These are phyloP conservation scores for Parmelia sp. DNA, from an alignment of 495 filamentous ascomycete species.

Conservation along the genomic window DNA sequence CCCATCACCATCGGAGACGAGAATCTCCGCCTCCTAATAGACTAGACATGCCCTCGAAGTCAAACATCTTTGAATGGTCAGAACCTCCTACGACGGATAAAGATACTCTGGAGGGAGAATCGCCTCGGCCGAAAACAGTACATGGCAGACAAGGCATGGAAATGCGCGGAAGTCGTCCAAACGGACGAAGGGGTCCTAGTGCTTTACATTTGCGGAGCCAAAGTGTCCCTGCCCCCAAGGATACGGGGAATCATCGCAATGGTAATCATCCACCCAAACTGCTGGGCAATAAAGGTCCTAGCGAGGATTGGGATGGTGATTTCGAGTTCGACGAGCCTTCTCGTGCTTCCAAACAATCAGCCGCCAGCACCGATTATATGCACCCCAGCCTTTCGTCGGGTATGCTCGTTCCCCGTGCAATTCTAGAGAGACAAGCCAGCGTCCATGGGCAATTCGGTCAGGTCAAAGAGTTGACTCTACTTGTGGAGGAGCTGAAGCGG, in stretches of 20 bases:
- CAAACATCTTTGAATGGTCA: slow-evolving; percentile 79
- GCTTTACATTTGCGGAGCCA: slow-evolving; percentile 83
- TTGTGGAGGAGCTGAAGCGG: slow-evolving; percentile 76
- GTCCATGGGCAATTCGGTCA: slow-evolving; percentile 82
- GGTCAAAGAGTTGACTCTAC: slow-evolving; percentile 72
- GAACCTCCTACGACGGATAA: slow-evolving; percentile 57
- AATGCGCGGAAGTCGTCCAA: slow-evolving; percentile 62
- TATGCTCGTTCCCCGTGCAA: slow-evolving; percentile 74
- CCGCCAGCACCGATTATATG: slow-evolving; percentile 26
- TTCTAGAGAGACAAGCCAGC: slow-evolving; percentile 76
- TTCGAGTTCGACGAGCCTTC: slow-evolving; percentile 65
- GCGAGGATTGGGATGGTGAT: slow-evolving; percentile 80
- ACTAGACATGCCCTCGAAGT: slow-evolving; percentile 6
- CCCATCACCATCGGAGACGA: not conserved
- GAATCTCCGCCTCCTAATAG: slow-evolving; percentile 16
- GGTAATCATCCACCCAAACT: slow-evolving; percentile 66
- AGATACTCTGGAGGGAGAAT: slow-evolving; percentile 40
- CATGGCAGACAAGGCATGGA: slow-evolving; percentile 81
- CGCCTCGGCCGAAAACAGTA: slow-evolving; percentile 74
- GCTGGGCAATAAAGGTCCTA: slow-evolving; percentile 71
- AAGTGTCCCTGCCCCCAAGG: slow-evolving; percentile 84
- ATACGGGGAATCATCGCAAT: slow-evolving; percentile 48
- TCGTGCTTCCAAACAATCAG: slow-evolving; percentile 27
- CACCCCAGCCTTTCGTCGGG: slow-evolving; percentile 36
- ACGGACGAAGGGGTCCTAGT: slow-evolving; percentile 68